Evolutionary conservation across 2,329 filamentous ascomycete species (phyloP), one percentile per base, ranked within the genome.

Genomic region (Sordariomycetes sp.): DNA sequence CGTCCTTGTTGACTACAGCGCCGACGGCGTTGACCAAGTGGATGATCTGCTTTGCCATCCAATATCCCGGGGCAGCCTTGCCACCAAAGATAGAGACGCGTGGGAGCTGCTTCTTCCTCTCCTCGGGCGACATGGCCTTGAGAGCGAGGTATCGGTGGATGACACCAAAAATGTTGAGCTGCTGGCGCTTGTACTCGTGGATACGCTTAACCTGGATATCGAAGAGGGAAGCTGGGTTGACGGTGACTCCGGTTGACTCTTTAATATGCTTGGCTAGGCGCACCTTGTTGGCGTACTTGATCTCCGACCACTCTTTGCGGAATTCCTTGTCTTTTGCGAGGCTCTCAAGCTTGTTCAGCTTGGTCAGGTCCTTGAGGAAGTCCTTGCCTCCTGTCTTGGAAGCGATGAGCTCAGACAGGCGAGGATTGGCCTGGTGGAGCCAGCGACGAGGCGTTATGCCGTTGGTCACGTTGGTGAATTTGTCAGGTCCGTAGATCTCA

Each of bases 21-120:
- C 86, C 87, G 18, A 96, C 92, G 41, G 79, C 82, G 66, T 95
- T 96, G 68, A 98, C 80, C 37, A 98, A 74, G 55, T 96, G 90
- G 48, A 98, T 98, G 46, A 95, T 87, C 26, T 92, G 93, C 75
- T 98, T 98, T 24, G 92, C 92, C 92, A 96, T 98, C 92, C 92
- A 98, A 69, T 98, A 98, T 12, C 92, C 92, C 0, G 92, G 92
- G 3, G 92, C 92, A 18, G 92, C 92, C 65, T 98, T 98, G 49
- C 92, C 92, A 53, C 92, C 92, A 55, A 98, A 96, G 58, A 98
- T 93, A 37, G 84, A 92, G 8, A 96, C 92, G 33, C 90, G 82
- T 12, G 88, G 86, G 29, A 81, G 75, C 40, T 85, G 71, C 64
- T 92, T 92, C 71, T 93, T 90, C 45, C 80, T 77, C 55, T 94